Evolutionary conservation across 2,329 filamentous ascomycete genomes (phyloP).

Genomic region (Pseudocercospora eumusae): DNA sequence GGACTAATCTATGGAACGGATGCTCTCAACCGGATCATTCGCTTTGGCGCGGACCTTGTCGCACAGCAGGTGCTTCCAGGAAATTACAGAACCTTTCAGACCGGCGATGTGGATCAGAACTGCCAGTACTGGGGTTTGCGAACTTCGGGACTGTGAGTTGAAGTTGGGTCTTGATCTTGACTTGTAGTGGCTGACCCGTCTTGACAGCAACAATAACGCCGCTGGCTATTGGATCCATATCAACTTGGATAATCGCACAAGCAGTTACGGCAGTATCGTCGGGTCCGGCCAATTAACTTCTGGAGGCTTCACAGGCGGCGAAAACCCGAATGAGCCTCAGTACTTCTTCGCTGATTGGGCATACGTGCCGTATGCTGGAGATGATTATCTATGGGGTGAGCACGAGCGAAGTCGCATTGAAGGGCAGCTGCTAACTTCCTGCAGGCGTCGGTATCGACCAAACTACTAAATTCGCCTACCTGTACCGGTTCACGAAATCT

Average conservation of each 20-base stretch:
- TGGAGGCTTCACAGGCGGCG: neutral
- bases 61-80: neutral
- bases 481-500: conserved; percentile 6
- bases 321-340: neutral
- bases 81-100: neutral
- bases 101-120: conserved; percentile 14
- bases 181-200: neutral
- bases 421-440: neutral
- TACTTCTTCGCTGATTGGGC: conserved; percentile 19
- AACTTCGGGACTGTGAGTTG: neutral
- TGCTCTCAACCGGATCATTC: neutral
- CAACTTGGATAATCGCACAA: conserved; percentile 5
- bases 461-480: neutral
- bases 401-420: neutral
- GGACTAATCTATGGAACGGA: conserved; percentile 11
- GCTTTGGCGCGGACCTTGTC: conserved; percentile 11
- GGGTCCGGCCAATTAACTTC: neutral
- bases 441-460: conserved; percentile 8
- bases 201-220: neutral
- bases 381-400: conserved; percentile 9
- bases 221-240: conserved; percentile 2
- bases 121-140: conserved; percentile 13
- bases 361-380: conserved; percentile 12
- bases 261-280: conserved; percentile 12
- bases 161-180: neutral